Evolutionary conservation across 768 basidiomycete genomes (phyloP).

Genomic region (Termitomyces sp.): DNA sequence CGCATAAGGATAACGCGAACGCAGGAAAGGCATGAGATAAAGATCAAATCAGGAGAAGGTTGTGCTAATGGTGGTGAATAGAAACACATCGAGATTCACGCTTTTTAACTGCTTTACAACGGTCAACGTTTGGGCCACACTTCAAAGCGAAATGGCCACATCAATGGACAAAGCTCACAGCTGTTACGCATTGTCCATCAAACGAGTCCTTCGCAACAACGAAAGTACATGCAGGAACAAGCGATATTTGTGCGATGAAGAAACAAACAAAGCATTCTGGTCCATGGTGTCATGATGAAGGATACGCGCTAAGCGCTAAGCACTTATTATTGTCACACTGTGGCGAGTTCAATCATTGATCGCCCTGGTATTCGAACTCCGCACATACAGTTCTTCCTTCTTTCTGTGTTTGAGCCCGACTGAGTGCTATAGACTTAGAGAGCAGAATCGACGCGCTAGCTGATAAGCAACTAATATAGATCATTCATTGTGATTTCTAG

Average conservation of each 20-base stretch:
- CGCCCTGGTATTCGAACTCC: neutral
- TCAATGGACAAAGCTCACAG: slow-evolving; percentile 10
- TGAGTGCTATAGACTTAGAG: no score
- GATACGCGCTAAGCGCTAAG: no score
- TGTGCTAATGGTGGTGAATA: neutral
- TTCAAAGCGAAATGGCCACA: slow-evolving; percentile 7
- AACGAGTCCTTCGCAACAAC: neutral
- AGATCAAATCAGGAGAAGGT: neutral
- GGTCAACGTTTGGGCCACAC: slow-evolving; percentile 8
- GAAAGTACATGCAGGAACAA: neutral
- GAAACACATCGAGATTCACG: neutral
- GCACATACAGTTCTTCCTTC: neutral
- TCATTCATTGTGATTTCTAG: no score
- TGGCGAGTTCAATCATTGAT: neutral
- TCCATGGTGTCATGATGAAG: neutral
- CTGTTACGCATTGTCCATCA: slow-evolving; percentile 4
- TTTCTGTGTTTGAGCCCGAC: no score
- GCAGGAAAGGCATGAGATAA: neutral
- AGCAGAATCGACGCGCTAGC: neutral
- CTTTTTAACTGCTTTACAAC: slow-evolving; percentile 3
- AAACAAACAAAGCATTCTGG: neutral
- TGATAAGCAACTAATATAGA: no score
- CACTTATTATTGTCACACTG: neutral
- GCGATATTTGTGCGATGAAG: neutral
- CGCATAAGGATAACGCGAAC: neutral